Conservation (phyloP, 768 basidiomycete species). For the Pluteus cervinus region DNA sequence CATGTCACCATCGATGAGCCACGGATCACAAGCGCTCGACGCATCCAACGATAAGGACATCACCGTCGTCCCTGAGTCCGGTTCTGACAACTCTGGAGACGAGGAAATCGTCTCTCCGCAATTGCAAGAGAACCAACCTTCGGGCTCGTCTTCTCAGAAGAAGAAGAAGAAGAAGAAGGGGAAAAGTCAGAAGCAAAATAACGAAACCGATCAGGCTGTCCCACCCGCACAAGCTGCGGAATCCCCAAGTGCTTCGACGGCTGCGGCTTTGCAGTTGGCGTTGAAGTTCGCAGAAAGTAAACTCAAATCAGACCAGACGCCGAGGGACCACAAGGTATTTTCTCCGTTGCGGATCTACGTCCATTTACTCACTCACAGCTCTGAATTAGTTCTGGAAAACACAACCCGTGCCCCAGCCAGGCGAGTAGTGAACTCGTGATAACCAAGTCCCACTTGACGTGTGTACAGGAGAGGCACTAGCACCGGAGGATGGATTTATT, state of each 20-base stretch:
- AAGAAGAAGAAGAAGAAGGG: conserved; percentile 90
- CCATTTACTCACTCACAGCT: conserved; percentile 5
- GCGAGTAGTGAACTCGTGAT: conserved; percentile 25
- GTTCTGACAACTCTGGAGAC: background rate
- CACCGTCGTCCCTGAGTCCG: too few relatives aligned
- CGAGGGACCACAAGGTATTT: conserved; percentile 84
- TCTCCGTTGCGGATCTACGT: conserved; percentile 1
- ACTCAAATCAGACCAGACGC: conserved; percentile 78
- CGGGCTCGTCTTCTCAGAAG: conserved; percentile 45
- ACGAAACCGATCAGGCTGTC: conserved; percentile 41
- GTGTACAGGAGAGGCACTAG: conserved; percentile 51
- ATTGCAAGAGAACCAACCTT: conserved; percentile 4
- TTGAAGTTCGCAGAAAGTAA: conserved; percentile 78
- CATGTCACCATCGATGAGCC: too few relatives aligned
- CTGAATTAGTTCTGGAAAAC: conserved; percentile 90
- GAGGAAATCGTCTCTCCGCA: background rate
- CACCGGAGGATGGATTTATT: conserved; percentile 79
- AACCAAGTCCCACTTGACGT: background rate
- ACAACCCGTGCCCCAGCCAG: conserved; percentile 92
- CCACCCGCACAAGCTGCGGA: conserved; percentile 62
- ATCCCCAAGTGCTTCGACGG: conserved; percentile 29
- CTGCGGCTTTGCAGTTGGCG: conserved; percentile 61
- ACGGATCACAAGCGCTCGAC: too few relatives aligned
- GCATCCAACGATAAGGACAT: too few relatives aligned
- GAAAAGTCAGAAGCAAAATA: conserved; percentile 43